phyloP scores from a whole-genome alignment of 2,329 filamentous ascomycete species.

The Stagonosporopsis rhizophila region DNA sequence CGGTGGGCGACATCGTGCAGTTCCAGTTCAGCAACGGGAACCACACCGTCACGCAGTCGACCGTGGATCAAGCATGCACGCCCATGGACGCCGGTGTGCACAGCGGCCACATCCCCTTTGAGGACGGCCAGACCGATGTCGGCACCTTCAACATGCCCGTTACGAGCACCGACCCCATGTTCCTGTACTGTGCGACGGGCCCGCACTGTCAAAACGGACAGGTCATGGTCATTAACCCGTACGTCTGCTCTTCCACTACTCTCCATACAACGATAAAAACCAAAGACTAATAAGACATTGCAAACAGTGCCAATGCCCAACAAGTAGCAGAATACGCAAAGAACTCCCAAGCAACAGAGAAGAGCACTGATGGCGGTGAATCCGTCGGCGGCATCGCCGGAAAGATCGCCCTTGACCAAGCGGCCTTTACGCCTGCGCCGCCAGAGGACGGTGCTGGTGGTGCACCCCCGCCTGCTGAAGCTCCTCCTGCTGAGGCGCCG shows the following conservation, averaged over 20 bases:
- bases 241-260: background rate
- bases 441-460: conserved; percentile 25
- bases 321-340: conserved; percentile 41
- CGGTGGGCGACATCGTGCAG: conserved; percentile 40
- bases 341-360: conserved; percentile 28
- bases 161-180: conserved; percentile 38
- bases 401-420: conserved; percentile 31
- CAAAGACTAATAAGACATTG: background rate
- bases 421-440: conserved; percentile 37
- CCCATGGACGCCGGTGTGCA: conserved; percentile 39
- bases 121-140: conserved; percentile 38
- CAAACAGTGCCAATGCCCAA: conserved; percentile 20
- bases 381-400: conserved; percentile 32
- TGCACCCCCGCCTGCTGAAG: conserved; percentile 25
- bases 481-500: conserved; percentile 6
- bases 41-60: conserved; percentile 42
- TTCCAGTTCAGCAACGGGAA: conserved; percentile 45
- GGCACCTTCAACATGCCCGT: conserved; percentile 44
- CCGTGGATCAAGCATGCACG: conserved; percentile 33
- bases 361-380: conserved; percentile 32
- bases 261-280: background rate
- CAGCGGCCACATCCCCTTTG: conserved; percentile 41
- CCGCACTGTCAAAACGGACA: conserved; percentile 42
- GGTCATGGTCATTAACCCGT: conserved; percentile 40
- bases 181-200: conserved; percentile 42